phyloP scores from a whole-genome alignment of 1,139 yeast species.

The Yamadazyma kanchanaburiensis region DNA sequence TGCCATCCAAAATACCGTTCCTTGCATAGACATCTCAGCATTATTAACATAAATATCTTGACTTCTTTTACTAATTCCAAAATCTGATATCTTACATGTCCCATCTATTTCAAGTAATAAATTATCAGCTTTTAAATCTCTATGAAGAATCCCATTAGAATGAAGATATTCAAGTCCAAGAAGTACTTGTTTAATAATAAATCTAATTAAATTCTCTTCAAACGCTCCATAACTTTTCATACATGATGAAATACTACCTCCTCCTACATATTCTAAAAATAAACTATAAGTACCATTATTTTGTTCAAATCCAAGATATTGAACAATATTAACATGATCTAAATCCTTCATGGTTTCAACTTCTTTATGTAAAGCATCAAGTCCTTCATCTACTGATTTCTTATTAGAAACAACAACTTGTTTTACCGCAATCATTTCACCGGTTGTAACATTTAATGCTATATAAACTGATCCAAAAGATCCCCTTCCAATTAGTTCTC shows the following conservation, averaged over 20 bases:
- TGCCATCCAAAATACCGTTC: conserved; percentile 99
- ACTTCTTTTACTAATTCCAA: conserved; percentile 90
- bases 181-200: conserved; percentile 75
- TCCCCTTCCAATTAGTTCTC: conserved; percentile 95
- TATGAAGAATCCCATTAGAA: conserved; percentile 80
- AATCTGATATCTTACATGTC: conserved; percentile 92
- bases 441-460: conserved; percentile 92
- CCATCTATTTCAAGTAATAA: conserved; percentile 87
- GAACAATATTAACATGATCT: conserved; percentile 92
- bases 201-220: conserved; percentile 72
- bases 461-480: conserved; percentile 95
- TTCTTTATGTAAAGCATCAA: conserved; percentile 85
- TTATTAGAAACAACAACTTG: conserved; percentile 62
- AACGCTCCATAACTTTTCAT: conserved; percentile 81
- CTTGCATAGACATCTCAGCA: conserved; percentile 97
- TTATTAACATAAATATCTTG: conserved; percentile 85
- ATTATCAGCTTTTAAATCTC: conserved; percentile 96
- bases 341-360: conserved; percentile 92
- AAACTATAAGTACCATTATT: conserved; percentile 73
- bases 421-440: conserved; percentile 98
- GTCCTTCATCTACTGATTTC: conserved; percentile 43
- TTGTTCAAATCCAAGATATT: conserved; percentile 89
- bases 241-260: conserved; percentile 92
- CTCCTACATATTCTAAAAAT: conserved; percentile 94
- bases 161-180: conserved; percentile 85